Conservation (phyloP, 2,329 filamentous ascomycete genomes). For the Leptographium flavum region DNA sequence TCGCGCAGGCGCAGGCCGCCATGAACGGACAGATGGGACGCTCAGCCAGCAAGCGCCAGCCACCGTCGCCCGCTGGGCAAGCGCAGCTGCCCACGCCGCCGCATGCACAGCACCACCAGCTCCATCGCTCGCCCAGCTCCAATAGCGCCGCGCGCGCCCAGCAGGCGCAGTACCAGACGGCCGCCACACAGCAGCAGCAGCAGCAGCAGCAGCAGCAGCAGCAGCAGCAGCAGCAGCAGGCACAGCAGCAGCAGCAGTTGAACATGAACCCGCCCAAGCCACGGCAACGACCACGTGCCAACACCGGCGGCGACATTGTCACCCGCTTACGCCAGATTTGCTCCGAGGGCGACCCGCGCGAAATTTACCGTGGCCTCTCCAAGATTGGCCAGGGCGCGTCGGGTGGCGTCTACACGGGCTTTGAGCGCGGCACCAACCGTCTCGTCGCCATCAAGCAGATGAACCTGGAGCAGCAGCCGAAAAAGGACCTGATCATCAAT, state of each 20-base stretch:
- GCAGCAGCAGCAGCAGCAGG: slow-evolving; percentile 5
- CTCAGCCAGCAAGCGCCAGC: slow-evolving; percentile 57
- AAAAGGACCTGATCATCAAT: slow-evolving; percentile 98
- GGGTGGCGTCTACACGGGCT: slow-evolving; percentile 86
- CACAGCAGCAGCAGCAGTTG: slow-evolving; percentile 6
- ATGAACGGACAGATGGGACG: slow-evolving; percentile 58
- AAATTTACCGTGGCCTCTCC: slow-evolving; percentile 72
- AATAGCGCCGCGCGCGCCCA: slow-evolving; percentile 22
- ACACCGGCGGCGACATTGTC: slow-evolving; percentile 68
- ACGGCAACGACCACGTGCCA: slow-evolving; percentile 65
- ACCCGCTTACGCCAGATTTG: slow-evolving; percentile 78
- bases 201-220: slow-evolving; percentile 11
- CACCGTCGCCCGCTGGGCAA: slow-evolving; percentile 18
- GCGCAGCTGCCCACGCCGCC: slow-evolving; percentile 34
- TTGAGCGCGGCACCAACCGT: slow-evolving; percentile 69
- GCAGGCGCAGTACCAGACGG: slow-evolving; percentile 10
- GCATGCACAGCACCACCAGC: slow-evolving; percentile 37
- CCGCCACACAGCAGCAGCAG: slow-evolving; percentile 7
- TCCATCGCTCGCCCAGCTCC: slow-evolving; percentile 18
- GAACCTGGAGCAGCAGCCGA: slow-evolving; percentile 96
- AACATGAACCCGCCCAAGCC: slow-evolving; percentile 41
- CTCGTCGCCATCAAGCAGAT: slow-evolving; percentile 99
- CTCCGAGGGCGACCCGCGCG: slow-evolving; percentile 74
- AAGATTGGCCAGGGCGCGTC: slow-evolving; percentile 98
- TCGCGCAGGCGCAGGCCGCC: slow-evolving; percentile 65